A percentile compares a stretch with the other conserved stretches of the same genome.
Evolutionary conservation across 2,329 filamentous ascomycete species (phyloP).

Genomic region (Plectosphaerella sp.): DNA sequence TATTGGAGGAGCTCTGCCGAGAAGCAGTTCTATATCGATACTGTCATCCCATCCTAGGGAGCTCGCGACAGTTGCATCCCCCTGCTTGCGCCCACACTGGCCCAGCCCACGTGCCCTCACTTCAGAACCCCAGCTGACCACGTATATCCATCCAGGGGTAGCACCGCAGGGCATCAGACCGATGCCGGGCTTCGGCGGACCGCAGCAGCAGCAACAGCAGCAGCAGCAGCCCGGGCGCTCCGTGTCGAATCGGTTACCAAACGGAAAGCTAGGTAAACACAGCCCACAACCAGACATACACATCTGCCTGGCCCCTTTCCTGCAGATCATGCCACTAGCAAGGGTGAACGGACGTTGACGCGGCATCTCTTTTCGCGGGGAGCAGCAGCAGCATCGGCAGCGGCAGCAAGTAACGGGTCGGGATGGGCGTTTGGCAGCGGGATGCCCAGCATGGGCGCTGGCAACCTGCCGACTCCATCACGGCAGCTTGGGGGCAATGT

Average conservation of each 20-base stretch:
- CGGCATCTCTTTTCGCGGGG: conserved; percentile 1
- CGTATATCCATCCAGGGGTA: conserved; percentile 36
- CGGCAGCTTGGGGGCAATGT: conserved; percentile 55
- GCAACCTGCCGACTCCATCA: conserved; percentile 46
- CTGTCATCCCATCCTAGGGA: too few species aligned
- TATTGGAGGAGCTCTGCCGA: too few species aligned
- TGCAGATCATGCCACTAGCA: conserved; percentile 3
- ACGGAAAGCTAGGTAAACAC: conserved; percentile 58
- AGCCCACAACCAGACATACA: background rate
- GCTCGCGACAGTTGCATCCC: too few species aligned
- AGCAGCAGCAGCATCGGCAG: conserved; percentile 5
- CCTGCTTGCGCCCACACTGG: too few species aligned
- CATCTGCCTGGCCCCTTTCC: background rate
- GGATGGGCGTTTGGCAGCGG: conserved; percentile 61
- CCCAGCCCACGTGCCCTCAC: background rate
- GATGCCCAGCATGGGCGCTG: conserved; percentile 53
- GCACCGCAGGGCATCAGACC: conserved; percentile 59
- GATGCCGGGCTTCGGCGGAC: conserved; percentile 56
- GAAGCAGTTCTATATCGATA: too few species aligned
- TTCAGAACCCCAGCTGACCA: conserved; percentile 23
- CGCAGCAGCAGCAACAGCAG: conserved; percentile 36
- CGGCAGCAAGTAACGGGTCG: conserved; percentile 43
- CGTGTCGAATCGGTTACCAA: conserved; percentile 56
- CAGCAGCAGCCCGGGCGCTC: conserved; percentile 41
- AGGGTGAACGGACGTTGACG: conserved; percentile 15